Evolutionary conservation across 192 early-diverging fungal species (phyloP), one percentile per base, ranked within the genome.

Genomic region (Anaeromyces robustus): DNA sequence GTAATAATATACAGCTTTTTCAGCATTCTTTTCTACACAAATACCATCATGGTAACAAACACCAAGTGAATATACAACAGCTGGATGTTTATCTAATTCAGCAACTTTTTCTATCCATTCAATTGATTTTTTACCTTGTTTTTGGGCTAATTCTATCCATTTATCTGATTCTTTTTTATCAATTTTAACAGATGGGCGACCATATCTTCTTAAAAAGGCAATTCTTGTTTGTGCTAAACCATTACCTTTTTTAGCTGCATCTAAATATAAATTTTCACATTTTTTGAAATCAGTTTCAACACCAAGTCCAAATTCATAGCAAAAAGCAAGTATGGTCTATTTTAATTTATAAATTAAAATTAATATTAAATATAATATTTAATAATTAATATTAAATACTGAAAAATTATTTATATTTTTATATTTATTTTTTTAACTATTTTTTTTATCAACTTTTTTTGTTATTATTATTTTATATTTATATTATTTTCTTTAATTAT

Each of bases 241-340:
- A 80, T 92, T 85, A 17, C 87, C 88, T 29, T 84, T 83, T 30
- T 86, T 82, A 5, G 93, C 94, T 19, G 93, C 92, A 0, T 81
- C 77, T 30, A 92, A 82, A 79, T 95, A 95, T 52, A 91, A 85
- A 19, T 81, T 79, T 82, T 95, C 94, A 30, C 92, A 91, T 31
- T 84, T 82, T 28, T 87, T 84, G 85, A 87, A 92, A 78, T 95
- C 89, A 19, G 83, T 84, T 59, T 83, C 82, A 14, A 92, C 83
- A 12, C 94, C 94, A 4, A 95, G 83, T n/a, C 92, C 94, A 85
- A 95, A 95, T 83, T 95, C 94, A 85, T 91, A 91, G 83, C 93
- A 94, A 81, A 95, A 95, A 13, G 90, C 94, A 13, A 95, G 83
- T 17, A 93, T 85, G 4, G 93, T 92, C 81, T 92, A 52, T 52